Percentiles rank a stretch among this genome's conserved stretches.
Evolutionary conservation across 495 filamentous ascomycete species (phyloP).

Genomic region (Penicillium egyptiacum): DNA sequence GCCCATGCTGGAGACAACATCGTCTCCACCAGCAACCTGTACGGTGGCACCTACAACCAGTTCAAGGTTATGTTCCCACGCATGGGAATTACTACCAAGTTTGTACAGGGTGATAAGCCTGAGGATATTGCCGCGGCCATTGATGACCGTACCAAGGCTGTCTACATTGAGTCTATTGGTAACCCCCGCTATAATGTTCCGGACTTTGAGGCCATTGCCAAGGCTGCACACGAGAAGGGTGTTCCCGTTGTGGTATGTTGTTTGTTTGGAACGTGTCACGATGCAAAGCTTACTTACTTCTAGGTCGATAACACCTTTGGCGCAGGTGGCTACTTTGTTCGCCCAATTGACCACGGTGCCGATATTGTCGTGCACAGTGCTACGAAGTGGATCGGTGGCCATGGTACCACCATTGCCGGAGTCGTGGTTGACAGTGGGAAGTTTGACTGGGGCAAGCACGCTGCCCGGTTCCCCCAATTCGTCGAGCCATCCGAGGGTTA

Average conservation of each 20-base stretch:
- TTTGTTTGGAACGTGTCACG: not conserved
- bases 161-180: slow-evolving; percentile 93
- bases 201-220: slow-evolving; percentile 80
- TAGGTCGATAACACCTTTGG: slow-evolving; percentile 97
- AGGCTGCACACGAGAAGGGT: slow-evolving; percentile 75
- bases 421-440: slow-evolving; percentile 89
- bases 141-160: slow-evolving; percentile 94
- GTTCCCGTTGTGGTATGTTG: slow-evolving; percentile 77
- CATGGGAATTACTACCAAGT: slow-evolving; percentile 86
- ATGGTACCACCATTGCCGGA: slow-evolving; percentile 93
- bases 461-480: slow-evolving; percentile 88
- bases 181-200: slow-evolving; percentile 96
- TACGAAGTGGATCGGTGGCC: slow-evolving; percentile 98
- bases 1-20: slow-evolving; percentile 92
- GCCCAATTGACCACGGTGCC: slow-evolving; percentile 88
- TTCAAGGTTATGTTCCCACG: slow-evolving; percentile 90
- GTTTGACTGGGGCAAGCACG: slow-evolving; percentile 94
- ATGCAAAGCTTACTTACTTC: not conserved
- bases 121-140: slow-evolving; percentile 81
- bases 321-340: slow-evolving; percentile 87
- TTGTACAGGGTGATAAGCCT: slow-evolving; percentile 80
- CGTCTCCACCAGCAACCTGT: slow-evolving; percentile 86
- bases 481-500: slow-evolving; percentile 90
- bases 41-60: slow-evolving; percentile 98
- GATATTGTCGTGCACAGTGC: slow-evolving; percentile 96